These are phyloP conservation scores for Phylloporus sp. DNA, from an alignment of 768 basidiomycete genomes.

Conservation along the genomic window DNA sequence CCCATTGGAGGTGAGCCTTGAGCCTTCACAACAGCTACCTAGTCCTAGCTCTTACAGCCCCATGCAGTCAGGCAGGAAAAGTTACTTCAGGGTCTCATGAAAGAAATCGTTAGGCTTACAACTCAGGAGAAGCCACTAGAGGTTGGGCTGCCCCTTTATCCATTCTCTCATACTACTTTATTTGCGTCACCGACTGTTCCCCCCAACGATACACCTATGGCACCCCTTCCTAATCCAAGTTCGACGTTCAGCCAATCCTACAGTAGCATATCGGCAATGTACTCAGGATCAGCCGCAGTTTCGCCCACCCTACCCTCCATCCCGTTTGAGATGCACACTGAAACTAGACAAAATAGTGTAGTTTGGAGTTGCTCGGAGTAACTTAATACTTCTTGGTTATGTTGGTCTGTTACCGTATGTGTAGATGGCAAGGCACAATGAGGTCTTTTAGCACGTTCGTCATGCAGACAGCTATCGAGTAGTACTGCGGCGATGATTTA, in stretches of 20 bases:
- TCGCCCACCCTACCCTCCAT: constrained; percentile 3
- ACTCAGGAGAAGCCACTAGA: constrained; percentile 75
- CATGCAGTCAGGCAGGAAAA: constrained; percentile 73
- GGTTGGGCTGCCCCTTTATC: constrained; percentile 75
- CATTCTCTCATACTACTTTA: constrained; percentile 65
- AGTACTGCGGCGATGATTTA: not conserved
- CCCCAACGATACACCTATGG: constrained; percentile 26
- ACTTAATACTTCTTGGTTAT: constrained; percentile 2
- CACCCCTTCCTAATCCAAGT: constrained; percentile 27
- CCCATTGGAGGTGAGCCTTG: constrained; percentile 73
- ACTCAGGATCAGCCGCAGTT: constrained; percentile 3
- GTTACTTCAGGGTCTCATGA: constrained; percentile 77
- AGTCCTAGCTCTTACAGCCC: constrained; percentile 1
- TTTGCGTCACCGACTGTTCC: constrained; percentile 48
- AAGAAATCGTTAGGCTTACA: constrained; percentile 79
- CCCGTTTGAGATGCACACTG: constrained; percentile 3
- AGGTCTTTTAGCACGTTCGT: not conserved
- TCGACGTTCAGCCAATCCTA: constrained; percentile 6
- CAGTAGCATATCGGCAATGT: constrained; percentile 6
- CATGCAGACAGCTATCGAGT: not conserved
- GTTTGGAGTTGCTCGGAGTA: constrained; percentile 10
- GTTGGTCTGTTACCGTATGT: constrained; percentile 6
- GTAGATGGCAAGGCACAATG: not conserved
- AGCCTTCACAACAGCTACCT: not conserved
- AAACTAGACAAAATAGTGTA: constrained; percentile 2